Evolutionary conservation across 2,329 filamentous ascomycete species (phyloP), one percentile per base, ranked within the genome.

Genomic region (Botrytis aclada): DNA sequence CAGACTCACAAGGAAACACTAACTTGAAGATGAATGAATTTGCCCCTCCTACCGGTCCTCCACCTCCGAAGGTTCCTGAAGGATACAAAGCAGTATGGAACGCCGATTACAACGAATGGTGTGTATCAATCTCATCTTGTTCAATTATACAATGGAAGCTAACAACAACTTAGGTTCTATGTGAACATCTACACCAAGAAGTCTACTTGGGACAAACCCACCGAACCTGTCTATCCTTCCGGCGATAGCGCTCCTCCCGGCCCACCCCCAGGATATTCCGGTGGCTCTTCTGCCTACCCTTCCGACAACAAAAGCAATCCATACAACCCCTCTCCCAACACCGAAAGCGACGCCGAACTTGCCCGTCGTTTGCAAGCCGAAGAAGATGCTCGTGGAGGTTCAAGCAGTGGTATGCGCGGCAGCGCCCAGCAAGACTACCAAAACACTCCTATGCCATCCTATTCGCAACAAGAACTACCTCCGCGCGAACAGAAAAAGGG

Each of bases 181-280:
- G 92, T 97, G 74, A 96, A 98, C 84, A 88, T 92, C 74, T 88
- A 90, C 82, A 97, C 94, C 76, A 96, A 96, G 80, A 87, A 92
- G 80, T 97, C 95, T 8, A 92, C 95, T 86, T 98, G 95, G 95
- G 92, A 97, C 7, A 91, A 89, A 77, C 94, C 94, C 29, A 93
- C 90, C 54, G 86, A 86, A 70, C 90, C 92, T 61, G 89, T 89
- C 70, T 87, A 88, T 76, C 85, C 89, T 67, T 88, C 88, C 65
- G 86, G 87, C 71, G 79, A 81, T 65, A 80, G 82, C 54, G 77
- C 82, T 62, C 80, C 85, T 2, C 84, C 90, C 20, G 92, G 89
- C 54, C 86, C 91, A 5, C 93, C 93, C 20, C 92, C 92, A 0
- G 86, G 87, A 75, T 94, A 82, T 37, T 34, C 69, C 9, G 77